Evolutionary conservation across 1,284 basidiomycete genomes (phyloP).

Genomic region (Meripilus lineatus): DNA sequence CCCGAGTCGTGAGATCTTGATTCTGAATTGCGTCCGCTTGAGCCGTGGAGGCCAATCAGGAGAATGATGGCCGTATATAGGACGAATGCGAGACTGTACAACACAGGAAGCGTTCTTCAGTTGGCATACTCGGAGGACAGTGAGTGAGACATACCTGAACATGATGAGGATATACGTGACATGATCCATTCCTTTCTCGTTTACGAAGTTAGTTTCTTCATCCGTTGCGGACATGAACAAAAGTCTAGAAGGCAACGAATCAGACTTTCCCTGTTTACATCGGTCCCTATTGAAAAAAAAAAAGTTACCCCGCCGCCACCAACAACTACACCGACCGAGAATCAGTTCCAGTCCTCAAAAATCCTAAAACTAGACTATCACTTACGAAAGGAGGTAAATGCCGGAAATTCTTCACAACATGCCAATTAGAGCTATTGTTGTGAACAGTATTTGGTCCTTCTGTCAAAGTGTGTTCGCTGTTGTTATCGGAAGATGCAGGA

Average conservation of each 20-base stretch:
- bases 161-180: slow-evolving; percentile 84
- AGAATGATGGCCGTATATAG: slow-evolving; percentile 68
- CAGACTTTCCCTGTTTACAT: background rate
- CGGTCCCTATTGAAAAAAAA: background rate
- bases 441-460: slow-evolving; percentile 23
- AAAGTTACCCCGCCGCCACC: slow-evolving; percentile 49
- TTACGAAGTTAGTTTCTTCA: slow-evolving; percentile 73
- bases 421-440: slow-evolving; percentile 19
- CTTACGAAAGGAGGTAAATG: slow-evolving; percentile 84
- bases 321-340: slow-evolving; percentile 49
- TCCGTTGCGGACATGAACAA: slow-evolving; percentile 91
- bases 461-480: slow-evolving; percentile 63
- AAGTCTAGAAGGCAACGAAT: slow-evolving; percentile 33
- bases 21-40: slow-evolving; percentile 55
- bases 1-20: slow-evolving; percentile 9
- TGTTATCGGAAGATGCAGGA: slow-evolving; percentile 37
- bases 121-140: background rate
- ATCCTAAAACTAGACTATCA: slow-evolving; percentile 13
- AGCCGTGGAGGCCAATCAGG: slow-evolving; percentile 54
- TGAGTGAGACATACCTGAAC: slow-evolving; percentile 54
- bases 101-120: background rate
- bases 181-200: slow-evolving; percentile 77
- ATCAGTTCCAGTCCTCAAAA: background rate
- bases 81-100: slow-evolving; percentile 61
- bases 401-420: slow-evolving; percentile 63